Percentiles rank a stretch among this genome's conserved stretches.
Conservation (phyloP, 345 rosid genomes). For the Camelina sativa region DNA sequence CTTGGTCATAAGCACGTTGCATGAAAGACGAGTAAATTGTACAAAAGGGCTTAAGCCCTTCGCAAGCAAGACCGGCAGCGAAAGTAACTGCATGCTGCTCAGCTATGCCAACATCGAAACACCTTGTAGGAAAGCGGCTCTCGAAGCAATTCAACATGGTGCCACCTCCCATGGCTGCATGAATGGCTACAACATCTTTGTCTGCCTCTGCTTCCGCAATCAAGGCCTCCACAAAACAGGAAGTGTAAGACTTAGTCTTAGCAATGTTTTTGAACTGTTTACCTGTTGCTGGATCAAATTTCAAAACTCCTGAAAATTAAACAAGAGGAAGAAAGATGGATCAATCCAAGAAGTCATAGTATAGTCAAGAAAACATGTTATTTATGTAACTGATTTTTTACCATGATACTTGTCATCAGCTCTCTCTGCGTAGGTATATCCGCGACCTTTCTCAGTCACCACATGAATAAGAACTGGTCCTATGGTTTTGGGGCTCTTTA, state of each 20-base stretch:
- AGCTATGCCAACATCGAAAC: slow-evolving; percentile 5
- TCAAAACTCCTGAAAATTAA: background rate
- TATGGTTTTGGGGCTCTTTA: background rate
- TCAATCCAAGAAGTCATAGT: background rate
- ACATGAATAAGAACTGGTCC: slow-evolving; percentile 5
- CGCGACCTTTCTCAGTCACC: background rate
- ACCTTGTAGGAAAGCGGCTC: background rate
- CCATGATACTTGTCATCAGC: slow-evolving; percentile 3
- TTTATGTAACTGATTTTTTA: background rate
- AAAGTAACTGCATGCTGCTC: slow-evolving; percentile 1
- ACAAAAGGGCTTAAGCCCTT: slow-evolving; percentile 5
- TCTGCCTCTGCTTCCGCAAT: slow-evolving; percentile 1
- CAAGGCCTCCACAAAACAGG: background rate
- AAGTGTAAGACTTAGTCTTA: background rate
- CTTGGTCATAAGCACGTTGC: background rate
- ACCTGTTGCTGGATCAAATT: background rate
- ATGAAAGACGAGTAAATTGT: background rate
- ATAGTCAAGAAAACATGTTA: background rate
- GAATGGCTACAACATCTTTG: background rate
- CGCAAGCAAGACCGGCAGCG: background rate
- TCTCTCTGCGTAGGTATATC: background rate
- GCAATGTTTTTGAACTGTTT: background rate
- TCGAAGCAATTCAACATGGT: background rate
- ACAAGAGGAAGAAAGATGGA: background rate
- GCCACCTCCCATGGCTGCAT: slow-evolving; percentile 2